Conservation (phyloP, 345 rosid genomes). For the Heritiera fomes region DNA sequence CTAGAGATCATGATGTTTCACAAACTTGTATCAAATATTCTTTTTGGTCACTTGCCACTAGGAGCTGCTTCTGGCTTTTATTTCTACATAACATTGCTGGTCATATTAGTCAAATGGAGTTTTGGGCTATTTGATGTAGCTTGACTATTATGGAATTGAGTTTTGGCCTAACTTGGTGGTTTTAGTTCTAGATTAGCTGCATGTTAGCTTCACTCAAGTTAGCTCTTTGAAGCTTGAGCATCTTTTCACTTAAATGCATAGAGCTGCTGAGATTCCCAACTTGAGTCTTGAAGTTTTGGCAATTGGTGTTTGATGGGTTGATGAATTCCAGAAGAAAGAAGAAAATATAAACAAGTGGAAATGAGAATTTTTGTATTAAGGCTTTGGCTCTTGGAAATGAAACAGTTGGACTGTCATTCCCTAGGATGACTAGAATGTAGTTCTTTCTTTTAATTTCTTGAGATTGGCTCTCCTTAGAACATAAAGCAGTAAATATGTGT, state of each 20-base stretch:
- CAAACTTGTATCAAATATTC: background rate
- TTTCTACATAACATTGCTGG: background rate
- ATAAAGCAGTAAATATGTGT: background rate
- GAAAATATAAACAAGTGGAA: conserved; percentile 2
- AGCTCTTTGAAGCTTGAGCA: background rate
- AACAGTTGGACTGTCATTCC: background rate
- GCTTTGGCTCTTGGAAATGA: background rate
- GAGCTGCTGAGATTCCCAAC: background rate
- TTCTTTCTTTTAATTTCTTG: conserved; percentile 5
- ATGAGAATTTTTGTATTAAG: background rate
- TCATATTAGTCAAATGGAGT: background rate
- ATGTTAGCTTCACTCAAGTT: background rate
- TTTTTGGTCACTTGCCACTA: background rate
- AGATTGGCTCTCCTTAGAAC: background rate
- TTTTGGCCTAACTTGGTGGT: background rate
- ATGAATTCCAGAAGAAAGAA: background rate
- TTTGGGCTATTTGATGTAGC: background rate
- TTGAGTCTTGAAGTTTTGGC: background rate
- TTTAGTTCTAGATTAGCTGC: background rate
- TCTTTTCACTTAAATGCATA: background rate
- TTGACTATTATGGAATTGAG: conserved; percentile 3
- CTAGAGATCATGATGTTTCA: background rate
- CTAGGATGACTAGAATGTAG: background rate
- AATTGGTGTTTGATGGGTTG: background rate
- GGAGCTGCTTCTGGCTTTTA: background rate